Conservation (phyloP, 441 rosid species). For the Macaranga tanarius region DNA sequence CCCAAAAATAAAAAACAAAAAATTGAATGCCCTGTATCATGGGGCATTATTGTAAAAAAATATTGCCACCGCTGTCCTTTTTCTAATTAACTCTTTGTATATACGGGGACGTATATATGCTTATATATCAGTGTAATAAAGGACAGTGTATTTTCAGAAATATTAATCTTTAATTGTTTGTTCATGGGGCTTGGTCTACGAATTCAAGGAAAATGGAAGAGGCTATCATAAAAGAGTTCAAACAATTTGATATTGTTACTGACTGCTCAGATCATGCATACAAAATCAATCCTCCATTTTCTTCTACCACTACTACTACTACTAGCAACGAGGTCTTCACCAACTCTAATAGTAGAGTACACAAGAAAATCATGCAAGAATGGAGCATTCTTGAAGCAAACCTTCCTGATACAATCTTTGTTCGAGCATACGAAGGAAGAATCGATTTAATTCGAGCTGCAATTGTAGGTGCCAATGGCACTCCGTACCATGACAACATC, state of each 20-base stretch:
- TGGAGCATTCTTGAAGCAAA: conserved; percentile 20
- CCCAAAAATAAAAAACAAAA: too few species aligned
- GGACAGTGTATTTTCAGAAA: too few species aligned
- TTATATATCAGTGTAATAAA: too few species aligned
- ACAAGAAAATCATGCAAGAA: conserved; percentile 27
- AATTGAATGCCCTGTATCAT: too few species aligned
- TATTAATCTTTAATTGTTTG: too few species aligned
- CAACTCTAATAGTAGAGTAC: neutral
- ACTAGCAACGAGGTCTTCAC: neutral
- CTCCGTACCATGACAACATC: conserved; percentile 26
- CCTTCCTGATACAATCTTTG: conserved; percentile 27
- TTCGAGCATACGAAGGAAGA: conserved; percentile 24
- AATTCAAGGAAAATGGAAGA: neutral
- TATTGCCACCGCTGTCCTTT: too few species aligned
- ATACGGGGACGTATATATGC: too few species aligned
- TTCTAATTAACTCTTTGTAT: too few species aligned
- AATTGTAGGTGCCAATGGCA: conserved; percentile 19
- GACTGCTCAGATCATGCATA: conserved; percentile 26
- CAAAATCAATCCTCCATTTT: neutral
- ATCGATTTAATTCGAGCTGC: conserved; percentile 25
- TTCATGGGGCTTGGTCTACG: too few species aligned
- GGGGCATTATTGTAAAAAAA: too few species aligned
- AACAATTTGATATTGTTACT: neutral
- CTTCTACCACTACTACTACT: too few species aligned
- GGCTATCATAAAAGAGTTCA: neutral